Evolutionary conservation across 768 basidiomycete genomes (phyloP).

Genomic region (Floccularia luteovirens): DNA sequence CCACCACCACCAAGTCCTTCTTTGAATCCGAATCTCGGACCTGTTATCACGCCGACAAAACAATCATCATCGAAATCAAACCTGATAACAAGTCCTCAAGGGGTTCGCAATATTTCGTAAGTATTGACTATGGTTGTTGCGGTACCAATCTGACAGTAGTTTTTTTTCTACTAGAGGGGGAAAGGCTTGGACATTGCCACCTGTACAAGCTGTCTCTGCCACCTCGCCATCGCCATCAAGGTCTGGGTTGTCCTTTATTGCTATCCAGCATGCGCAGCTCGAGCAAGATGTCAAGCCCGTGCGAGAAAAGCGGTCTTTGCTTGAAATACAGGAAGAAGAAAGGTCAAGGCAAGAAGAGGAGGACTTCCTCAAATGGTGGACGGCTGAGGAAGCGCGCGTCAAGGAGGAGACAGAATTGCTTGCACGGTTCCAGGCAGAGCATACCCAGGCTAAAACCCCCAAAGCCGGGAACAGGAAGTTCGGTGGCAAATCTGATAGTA

Average conservation of each 20-base stretch:
- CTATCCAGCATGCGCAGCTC: slow-evolving; percentile 78
- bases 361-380: slow-evolving; percentile 89
- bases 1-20: slow-evolving; percentile 7
- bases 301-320: slow-evolving; percentile 56
- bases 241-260: slow-evolving; percentile 57
- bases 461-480: not conserved
- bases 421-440: slow-evolving; percentile 10
- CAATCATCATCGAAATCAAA: slow-evolving; percentile 22
- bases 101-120: slow-evolving; percentile 41
- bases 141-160: not conserved
- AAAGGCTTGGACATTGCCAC: slow-evolving; percentile 61
- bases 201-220: slow-evolving; percentile 36
- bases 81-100: too few relatives aligned
- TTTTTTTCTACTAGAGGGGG: slow-evolving; percentile 20
- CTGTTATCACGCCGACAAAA: slow-evolving; percentile 55
- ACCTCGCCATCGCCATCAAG: slow-evolving; percentile 19
- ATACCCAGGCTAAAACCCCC: not conserved
- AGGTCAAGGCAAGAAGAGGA: slow-evolving; percentile 55
- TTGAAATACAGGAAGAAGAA: slow-evolving; percentile 87
- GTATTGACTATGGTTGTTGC: slow-evolving; percentile 14
- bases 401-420: slow-evolving; percentile 36
- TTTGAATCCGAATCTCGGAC: slow-evolving; percentile 42
- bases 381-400: slow-evolving; percentile 72
- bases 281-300: slow-evolving; percentile 34
- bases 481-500: not conserved